These are phyloP conservation scores for Fremontodendron californicum DNA, from an alignment of 345 rosid genomes.

Conservation along the genomic window DNA sequence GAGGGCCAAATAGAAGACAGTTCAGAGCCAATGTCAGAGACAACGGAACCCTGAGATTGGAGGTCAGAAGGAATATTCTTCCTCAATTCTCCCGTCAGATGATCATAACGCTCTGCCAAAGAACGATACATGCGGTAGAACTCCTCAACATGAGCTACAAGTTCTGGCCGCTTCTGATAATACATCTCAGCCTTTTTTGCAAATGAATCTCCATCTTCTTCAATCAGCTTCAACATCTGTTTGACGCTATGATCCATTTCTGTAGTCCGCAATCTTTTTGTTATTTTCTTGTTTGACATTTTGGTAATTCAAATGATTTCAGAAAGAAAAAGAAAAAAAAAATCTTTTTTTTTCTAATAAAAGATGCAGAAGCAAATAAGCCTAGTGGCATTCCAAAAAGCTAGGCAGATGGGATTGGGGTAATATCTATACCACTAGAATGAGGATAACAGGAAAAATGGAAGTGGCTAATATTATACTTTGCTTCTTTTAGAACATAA, in stretches of 20 bases:
- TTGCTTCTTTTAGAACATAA: slow-evolving; percentile 1
- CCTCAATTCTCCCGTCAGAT: slow-evolving; percentile 63
- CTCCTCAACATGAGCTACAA: slow-evolving; percentile 67
- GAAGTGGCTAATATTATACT: background rate
- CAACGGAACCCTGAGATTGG: slow-evolving; percentile 51
- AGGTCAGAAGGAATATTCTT: slow-evolving; percentile 47
- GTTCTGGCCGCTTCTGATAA: slow-evolving; percentile 75
- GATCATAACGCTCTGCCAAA: slow-evolving; percentile 87
- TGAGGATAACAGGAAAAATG: background rate
- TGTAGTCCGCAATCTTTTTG: slow-evolving; percentile 22
- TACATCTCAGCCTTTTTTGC: slow-evolving; percentile 89
- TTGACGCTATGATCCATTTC: slow-evolving; percentile 85
- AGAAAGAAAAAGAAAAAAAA: no score
- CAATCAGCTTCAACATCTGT: slow-evolving; percentile 73
- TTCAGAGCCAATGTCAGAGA: slow-evolving; percentile 44
- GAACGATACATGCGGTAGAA: slow-evolving; percentile 80
- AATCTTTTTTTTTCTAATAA: no score
- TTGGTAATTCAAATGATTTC: background rate
- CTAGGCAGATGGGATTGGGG: background rate
- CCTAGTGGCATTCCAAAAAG: background rate
- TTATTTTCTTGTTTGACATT: slow-evolving; percentile 15
- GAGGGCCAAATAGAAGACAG: slow-evolving; percentile 36
- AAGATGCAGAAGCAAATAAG: background rate
- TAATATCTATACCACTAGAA: background rate
- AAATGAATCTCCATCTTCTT: slow-evolving; percentile 85